phyloP scores from a whole-genome alignment of 192 early-diverging fungal genomes.

The Coemansia sp. region DNA sequence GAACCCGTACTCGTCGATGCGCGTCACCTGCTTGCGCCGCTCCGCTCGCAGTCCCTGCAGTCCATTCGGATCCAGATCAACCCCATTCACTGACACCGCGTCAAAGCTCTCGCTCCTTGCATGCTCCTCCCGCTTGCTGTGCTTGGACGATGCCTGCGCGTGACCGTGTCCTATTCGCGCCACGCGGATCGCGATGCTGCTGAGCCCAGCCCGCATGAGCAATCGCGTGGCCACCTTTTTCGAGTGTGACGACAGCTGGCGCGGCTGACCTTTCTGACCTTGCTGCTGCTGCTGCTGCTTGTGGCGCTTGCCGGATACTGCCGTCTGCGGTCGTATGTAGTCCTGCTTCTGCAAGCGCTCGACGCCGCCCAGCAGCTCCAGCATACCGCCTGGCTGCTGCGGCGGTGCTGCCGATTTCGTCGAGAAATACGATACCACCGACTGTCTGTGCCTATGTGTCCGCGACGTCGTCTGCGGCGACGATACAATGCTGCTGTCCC shows the following conservation, averaged over 20 bases:
- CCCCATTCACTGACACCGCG: slow-evolving; percentile 18
- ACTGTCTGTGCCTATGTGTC: slow-evolving; percentile 6
- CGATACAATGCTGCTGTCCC: background rate
- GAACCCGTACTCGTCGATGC: slow-evolving; percentile 42
- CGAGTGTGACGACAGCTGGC: slow-evolving; percentile 31
- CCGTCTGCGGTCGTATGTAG: background rate
- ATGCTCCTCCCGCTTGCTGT: background rate
- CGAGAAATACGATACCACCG: slow-evolving; percentile 28
- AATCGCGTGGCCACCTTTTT: slow-evolving; percentile 44
- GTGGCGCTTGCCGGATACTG: background rate
- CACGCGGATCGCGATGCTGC: slow-evolving; percentile 51
- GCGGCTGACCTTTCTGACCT: too few relatives aligned
- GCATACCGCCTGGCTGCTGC: background rate
- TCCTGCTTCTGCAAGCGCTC: background rate
- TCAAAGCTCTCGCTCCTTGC: slow-evolving; percentile 9
- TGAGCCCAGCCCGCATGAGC: slow-evolving; percentile 50
- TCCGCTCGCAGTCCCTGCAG: slow-evolving; percentile 35
- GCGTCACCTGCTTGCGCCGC: slow-evolving; percentile 50
- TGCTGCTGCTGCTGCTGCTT: slow-evolving; percentile 4
- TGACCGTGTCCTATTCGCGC: slow-evolving; percentile 17
- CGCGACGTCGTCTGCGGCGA: background rate
- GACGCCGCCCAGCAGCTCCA: background rate
- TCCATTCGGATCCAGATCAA: slow-evolving; percentile 39
- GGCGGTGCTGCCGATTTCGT: slow-evolving; percentile 11
- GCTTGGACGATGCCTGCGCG: background rate